Evolutionary conservation across 352 stramenopile genomes (phyloP).

Genomic region (Saprolegnia parasitica): DNA sequence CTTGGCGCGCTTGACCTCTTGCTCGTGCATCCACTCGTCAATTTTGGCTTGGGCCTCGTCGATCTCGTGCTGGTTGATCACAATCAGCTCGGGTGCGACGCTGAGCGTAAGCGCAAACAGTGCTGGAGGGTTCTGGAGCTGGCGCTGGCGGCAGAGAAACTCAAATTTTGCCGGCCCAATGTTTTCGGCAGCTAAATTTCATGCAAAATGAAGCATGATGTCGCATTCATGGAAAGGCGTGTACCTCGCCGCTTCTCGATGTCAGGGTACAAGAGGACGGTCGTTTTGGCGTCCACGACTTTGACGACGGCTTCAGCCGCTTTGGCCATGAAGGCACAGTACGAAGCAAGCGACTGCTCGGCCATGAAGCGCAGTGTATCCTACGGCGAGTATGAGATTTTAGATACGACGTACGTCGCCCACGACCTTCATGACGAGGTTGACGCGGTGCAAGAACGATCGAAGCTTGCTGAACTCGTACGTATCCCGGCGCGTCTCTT

Average conservation of each 20-base stretch:
- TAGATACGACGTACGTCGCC: constrained; percentile 54
- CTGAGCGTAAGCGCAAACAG: constrained; percentile 73
- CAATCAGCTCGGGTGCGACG: constrained; percentile 56
- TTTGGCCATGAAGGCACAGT: constrained; percentile 61
- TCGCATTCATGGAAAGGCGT: background rate
- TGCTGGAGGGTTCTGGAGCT: constrained; percentile 50
- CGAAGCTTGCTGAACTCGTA: constrained; percentile 59
- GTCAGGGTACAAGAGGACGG: constrained; percentile 63
- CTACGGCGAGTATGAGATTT: constrained; percentile 66
- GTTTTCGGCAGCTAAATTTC: constrained; percentile 26
- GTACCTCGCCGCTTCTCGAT: constrained; percentile 36
- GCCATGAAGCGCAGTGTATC: constrained; percentile 62
- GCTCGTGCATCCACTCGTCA: constrained; percentile 42
- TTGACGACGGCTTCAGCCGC: constrained; percentile 53
- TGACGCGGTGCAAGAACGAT: constrained; percentile 64
- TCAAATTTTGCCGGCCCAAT: constrained; percentile 77
- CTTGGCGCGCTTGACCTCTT: constrained; percentile 17
- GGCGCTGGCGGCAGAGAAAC: constrained; percentile 65
- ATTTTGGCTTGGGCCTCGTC: constrained; percentile 46
- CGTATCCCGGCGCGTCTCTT: constrained; percentile 55
- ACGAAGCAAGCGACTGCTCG: constrained; percentile 62
- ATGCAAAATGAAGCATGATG: background rate
- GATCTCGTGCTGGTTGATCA: constrained; percentile 78
- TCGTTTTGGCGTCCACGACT: constrained; percentile 65
- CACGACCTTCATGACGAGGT: constrained; percentile 74